Base-by-base conservation (phyloP, 495 filamentous ascomycete species). In the Penicillium paxilli region DNA sequence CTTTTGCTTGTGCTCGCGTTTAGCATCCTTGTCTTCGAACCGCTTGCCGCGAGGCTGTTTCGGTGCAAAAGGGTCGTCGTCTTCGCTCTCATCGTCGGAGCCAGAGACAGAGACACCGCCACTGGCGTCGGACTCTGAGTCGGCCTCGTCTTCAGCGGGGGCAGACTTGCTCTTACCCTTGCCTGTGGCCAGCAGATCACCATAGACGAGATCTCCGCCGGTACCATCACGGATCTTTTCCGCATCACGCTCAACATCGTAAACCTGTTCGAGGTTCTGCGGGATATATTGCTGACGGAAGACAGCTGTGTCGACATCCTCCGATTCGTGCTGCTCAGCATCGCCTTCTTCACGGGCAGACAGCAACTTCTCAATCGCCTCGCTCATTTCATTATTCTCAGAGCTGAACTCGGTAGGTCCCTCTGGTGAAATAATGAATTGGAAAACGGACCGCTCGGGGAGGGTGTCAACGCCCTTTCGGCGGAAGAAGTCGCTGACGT, bases 271-370 rank as follows among this genome's bases (percentile, higher is more conserved):
- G 38, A 98, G 72, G 0, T 87, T 96, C 68, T 95, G 91, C 4
- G 94, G 94, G 41, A 98, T 97, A 64, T 91, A 97, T 62, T 96
- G 90, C 60, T 96, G 86, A 58, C 93, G 84, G 76, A 96, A 98
- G 8, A 98, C 93, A 53, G 94, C 89, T 45, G 87, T 87, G 52
- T 96, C 90, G 0, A 91, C 81, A 58, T 95, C 89, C 46, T 73
- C 70, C 4, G 54, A 69, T n/a, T 69, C 71, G 40, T 42, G 40
- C 25, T 73, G 32, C 67, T 68, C 17, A 62, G 66, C 21, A 67
- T 73, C 66, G n/a, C 66, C 58, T 51, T 73, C 81, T 48, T 32
- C 79, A 60, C 66, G 68, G 57, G 49, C 66, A 45, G 68, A 60
- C 44, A 77, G 80, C n/a, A 80, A 70, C 49, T 71, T 76, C 49